Percentiles rank a stretch among this genome's conserved stretches.
Evolutionary conservation across 148 eudicot genomes (phyloP).

Genomic region (Vaccinium myrtillus): DNA sequence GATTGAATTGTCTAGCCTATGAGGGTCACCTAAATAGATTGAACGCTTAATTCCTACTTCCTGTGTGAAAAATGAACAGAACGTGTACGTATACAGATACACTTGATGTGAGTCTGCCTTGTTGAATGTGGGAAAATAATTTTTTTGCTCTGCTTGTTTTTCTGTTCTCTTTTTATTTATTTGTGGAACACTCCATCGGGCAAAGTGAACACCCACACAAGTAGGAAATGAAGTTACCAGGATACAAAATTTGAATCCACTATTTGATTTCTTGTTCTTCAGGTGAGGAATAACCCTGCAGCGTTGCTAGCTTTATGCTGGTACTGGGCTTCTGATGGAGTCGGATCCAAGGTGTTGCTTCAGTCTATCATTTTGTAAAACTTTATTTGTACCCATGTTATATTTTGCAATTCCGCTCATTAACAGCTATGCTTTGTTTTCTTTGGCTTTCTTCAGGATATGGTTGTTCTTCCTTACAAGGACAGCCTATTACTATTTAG

Average conservation of each 20-base stretch:
- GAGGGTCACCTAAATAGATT: background rate
- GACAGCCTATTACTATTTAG: constrained; percentile 93
- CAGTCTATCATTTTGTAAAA: constrained; percentile 8
- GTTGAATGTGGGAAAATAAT: background rate
- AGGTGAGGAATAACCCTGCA: constrained; percentile 87
- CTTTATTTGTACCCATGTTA: constrained; percentile 1
- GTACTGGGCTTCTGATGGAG: constrained; percentile 98
- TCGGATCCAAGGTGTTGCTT: constrained; percentile 85
- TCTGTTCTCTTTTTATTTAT: background rate
- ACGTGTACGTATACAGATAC: background rate
- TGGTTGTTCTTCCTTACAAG: constrained; percentile 99
- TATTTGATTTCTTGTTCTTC: constrained; percentile 23
- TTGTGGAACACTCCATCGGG: background rate
- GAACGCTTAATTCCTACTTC: background rate
- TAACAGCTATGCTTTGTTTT: constrained; percentile 13
- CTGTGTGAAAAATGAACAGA: background rate
- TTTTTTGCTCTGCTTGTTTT: background rate
- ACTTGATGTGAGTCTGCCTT: constrained; percentile 3
- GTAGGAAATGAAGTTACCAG: background rate
- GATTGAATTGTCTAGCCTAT: background rate
- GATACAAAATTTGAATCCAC: background rate
- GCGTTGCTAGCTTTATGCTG: constrained; percentile 95
- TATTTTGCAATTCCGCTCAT: constrained; percentile 1
- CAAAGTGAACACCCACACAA: background rate
- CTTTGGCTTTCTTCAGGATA: constrained; percentile 54